Percentiles rank a stretch among this genome's conserved stretches.
Evolutionary conservation across 2,329 filamentous ascomycete genomes (phyloP).

Genomic region (Neopestalotiopsis clavispora): DNA sequence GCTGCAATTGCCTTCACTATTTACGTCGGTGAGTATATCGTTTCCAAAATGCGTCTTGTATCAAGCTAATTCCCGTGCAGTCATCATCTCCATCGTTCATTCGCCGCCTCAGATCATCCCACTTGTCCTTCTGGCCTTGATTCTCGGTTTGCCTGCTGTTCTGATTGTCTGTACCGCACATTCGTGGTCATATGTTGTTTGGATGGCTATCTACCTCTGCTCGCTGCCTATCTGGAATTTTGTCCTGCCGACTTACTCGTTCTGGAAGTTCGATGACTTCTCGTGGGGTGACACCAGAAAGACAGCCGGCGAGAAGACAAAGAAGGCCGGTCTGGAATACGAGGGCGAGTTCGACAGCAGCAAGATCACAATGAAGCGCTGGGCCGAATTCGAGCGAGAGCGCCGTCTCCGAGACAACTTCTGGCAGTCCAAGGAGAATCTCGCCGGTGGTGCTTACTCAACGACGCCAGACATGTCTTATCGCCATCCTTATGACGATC

Average conservation of each 20-base stretch:
- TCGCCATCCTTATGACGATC: conserved; percentile 54
- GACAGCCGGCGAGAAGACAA: conserved; percentile 87
- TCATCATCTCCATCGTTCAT: conserved; percentile 83
- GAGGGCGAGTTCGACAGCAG: conserved; percentile 98
- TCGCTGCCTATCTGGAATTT: conserved; percentile 99
- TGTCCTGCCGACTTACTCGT: conserved; percentile 88
- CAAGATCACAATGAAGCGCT: conserved; percentile 99
- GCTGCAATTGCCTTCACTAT: conserved; percentile 97
- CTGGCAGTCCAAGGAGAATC: conserved; percentile 59
- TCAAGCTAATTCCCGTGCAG: conserved; percentile 48
- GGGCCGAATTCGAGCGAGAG: conserved; percentile 90
- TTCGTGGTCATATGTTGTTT: conserved; percentile 86
- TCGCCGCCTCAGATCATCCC: conserved; percentile 85
- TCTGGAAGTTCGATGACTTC: conserved; percentile 99
- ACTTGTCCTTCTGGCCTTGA: conserved; percentile 84
- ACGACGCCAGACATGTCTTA: conserved; percentile 37
- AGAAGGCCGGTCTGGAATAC: conserved; percentile 84
- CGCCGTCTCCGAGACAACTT: conserved; percentile 54
- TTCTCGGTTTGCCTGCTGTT: conserved; percentile 90
- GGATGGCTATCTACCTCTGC: conserved; percentile 96
- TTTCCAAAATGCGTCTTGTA: neutral
- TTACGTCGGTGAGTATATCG: conserved; percentile 78
- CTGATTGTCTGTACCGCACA: conserved; percentile 94
- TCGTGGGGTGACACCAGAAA: conserved; percentile 98
- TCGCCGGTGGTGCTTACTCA: conserved; percentile 55